Evolutionary conservation across 306 rosid genomes (phyloP).

Genomic region (Potentilla sterilis): DNA sequence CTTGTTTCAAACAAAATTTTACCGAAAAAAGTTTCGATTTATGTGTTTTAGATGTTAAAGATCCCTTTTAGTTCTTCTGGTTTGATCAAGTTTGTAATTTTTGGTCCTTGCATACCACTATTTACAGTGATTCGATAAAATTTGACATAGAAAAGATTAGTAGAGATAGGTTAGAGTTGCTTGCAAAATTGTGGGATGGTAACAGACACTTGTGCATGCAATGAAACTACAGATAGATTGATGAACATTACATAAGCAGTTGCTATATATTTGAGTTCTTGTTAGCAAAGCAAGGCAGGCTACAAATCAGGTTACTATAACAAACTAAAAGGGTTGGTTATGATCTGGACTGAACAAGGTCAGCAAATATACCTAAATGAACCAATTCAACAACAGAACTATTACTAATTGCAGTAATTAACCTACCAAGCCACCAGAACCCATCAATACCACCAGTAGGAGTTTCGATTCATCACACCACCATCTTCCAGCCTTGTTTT

Average conservation of each 20-base stretch:
- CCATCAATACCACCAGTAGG: conserved; percentile 37
- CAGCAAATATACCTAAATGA: conserved; percentile 25
- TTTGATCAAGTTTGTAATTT: not conserved
- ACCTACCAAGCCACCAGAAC: conserved; percentile 44
- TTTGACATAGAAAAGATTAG: not conserved
- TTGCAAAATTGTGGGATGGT: too few species aligned
- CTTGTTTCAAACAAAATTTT: not conserved
- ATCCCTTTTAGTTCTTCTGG: not conserved
- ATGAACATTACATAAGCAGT: not conserved
- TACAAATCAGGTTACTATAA: conserved; percentile 28
- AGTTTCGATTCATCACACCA: conserved; percentile 25
- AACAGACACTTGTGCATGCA: too few species aligned
- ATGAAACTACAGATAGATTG: not conserved
- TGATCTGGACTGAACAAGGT: conserved; percentile 6
- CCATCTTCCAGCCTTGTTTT: conserved; percentile 24
- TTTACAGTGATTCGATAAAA: not conserved
- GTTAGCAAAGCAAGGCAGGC: not conserved
- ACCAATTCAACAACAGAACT: conserved; percentile 26
- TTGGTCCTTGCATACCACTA: not conserved
- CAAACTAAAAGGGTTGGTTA: conserved; percentile 30
- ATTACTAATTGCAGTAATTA: conserved; percentile 34
- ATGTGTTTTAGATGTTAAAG: not conserved
- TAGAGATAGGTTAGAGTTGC: not conserved
- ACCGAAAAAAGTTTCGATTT: not conserved
- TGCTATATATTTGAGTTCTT: conserved; percentile 4